A percentile compares a stretch with the other conserved stretches of the same genome.
Evolutionary conservation across 148 eudicot genomes (phyloP).

Genomic region (Euryodendron excelsum): DNA sequence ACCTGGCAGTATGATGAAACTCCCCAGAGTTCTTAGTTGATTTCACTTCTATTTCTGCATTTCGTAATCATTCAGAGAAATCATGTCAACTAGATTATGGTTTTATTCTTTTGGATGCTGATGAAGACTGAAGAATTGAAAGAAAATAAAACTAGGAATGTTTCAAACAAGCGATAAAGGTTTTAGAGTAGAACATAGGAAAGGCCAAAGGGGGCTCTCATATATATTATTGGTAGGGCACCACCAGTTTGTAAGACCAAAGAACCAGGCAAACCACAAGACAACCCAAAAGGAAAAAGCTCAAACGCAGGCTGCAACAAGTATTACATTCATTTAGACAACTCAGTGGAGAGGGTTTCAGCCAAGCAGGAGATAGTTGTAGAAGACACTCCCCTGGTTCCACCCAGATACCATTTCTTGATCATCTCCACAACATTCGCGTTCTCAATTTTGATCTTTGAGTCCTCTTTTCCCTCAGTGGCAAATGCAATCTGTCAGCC

Average conservation of each 20-base stretch:
- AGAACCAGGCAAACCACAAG: background rate
- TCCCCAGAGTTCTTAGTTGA: no score
- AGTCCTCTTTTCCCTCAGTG: constrained; percentile 52
- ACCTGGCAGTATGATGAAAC: no score
- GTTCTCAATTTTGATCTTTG: constrained; percentile 66
- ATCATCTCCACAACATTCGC: constrained; percentile 81
- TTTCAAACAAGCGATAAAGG: background rate
- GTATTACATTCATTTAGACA: constrained; percentile 26
- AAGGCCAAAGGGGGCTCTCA: background rate
- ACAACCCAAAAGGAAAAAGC: background rate
- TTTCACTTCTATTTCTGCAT: no score
- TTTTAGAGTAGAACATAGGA: background rate
- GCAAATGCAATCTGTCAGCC: constrained; percentile 52
- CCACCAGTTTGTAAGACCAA: background rate
- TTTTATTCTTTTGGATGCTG: no score
- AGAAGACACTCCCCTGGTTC: constrained; percentile 65
- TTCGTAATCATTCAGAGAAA: no score
- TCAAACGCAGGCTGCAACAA: no score
- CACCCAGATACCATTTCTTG: constrained; percentile 92
- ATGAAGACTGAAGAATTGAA: no score
- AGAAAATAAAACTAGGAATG: background rate
- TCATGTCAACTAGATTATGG: no score
- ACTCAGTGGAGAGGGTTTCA: constrained; percentile 48
- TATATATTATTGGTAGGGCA: background rate
- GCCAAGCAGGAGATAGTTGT: constrained; percentile 69